Evolutionary conservation across 495 filamentous ascomycete species (phyloP), one percentile per base, ranked within the genome.

Genomic region (Penicillium desertorum): DNA sequence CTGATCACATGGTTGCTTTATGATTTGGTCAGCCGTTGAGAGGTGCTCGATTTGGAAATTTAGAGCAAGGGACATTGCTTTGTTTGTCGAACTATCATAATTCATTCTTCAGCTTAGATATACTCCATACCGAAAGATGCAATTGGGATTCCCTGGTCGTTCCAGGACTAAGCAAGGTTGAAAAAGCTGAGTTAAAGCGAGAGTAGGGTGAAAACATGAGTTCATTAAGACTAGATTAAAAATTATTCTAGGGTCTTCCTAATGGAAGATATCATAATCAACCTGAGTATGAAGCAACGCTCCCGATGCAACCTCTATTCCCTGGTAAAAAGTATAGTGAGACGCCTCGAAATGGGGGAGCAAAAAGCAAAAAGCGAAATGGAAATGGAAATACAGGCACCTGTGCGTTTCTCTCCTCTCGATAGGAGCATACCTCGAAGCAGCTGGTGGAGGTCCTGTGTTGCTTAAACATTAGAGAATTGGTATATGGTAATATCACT

Each of bases 131-230:
- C 0, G 30, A 12, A 11, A 11, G 30, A 34, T 12, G 11, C 30
- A 34, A 34, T 34, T 34, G 30, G 4, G 7, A 29, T 29, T 8
- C 7, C 46, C 57, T 65, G 0, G 62, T 86, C 27, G 58, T 69
- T 16, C 75, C 75, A 41, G 83, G 83, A 8, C 59, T 86, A 59
- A 67, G 76, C 42, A 77, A 71, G 41, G 76, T 78, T 48, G 83
- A 83, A 1, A 80, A 70, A 42, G 79, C 84, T 44, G 82, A 83
- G 0, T 61, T 80, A 34, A 87, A 85, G 66, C 68, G 68, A 41
- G 81, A 85, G 19, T 63, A 63, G 14, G 17, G 5, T 4, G 27
- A 44, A 45, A 41, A 32, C 17, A 41, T 25, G 19, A 27, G 29
- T 45, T 20, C 9, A 25, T 34, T 36, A 50, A 50, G 12, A 50